Conservation (phyloP, 495 filamentous ascomycete genomes). For the Lepraria neglecta region DNA sequence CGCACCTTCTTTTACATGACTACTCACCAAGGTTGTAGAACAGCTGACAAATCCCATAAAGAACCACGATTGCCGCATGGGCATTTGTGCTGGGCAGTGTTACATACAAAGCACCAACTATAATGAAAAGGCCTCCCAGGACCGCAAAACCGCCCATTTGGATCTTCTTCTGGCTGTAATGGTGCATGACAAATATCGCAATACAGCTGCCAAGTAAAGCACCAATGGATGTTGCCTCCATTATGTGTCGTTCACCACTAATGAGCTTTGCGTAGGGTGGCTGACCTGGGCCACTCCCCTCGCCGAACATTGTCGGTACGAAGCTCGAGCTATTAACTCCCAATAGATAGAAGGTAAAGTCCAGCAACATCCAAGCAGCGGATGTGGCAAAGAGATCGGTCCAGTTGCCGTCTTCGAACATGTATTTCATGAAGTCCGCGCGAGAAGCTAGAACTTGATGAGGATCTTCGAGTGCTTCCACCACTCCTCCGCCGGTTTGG, state of each 20-base stretch:
- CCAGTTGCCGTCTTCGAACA: constrained; percentile 49
- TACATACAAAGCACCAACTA: constrained; percentile 45
- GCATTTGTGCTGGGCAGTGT: constrained; percentile 31
- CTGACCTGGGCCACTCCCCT: constrained; percentile 28
- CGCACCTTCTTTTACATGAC: not conserved
- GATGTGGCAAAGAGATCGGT: constrained; percentile 45
- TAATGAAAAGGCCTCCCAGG: constrained; percentile 44
- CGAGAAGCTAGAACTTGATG: constrained; percentile 42
- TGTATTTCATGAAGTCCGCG: constrained; percentile 42
- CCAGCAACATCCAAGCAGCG: constrained; percentile 46
- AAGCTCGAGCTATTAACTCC: constrained; percentile 40
- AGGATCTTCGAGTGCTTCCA: constrained; percentile 35
- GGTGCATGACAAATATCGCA: constrained; percentile 40
- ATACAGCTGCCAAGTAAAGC: constrained; percentile 43
- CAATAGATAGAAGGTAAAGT: constrained; percentile 54
- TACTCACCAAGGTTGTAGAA: constrained; percentile 56
- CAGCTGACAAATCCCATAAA: constrained; percentile 55
- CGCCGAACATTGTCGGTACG: constrained; percentile 32
- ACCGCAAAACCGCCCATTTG: constrained; percentile 46
- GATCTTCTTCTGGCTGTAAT: constrained; percentile 43
- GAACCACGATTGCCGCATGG: constrained; percentile 44
- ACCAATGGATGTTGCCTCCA: constrained; percentile 36
- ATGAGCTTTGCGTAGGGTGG: constrained; percentile 29
- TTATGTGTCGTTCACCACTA: constrained; percentile 34
- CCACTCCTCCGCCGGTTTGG: not conserved